These are phyloP conservation scores for Silybum marianum DNA, from an alignment of 129 eudicot species.

Conservation along the genomic window DNA sequence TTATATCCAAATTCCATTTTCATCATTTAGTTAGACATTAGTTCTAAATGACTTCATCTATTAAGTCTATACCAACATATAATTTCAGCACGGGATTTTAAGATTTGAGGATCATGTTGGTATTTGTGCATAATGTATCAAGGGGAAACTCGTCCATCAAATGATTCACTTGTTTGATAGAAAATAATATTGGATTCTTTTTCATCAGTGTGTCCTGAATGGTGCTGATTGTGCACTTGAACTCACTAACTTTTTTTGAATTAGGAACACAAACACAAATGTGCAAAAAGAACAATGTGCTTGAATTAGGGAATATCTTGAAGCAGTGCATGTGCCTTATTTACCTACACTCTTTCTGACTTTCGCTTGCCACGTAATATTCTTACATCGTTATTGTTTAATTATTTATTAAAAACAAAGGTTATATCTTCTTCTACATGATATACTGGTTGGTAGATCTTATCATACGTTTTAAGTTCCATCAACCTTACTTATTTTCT, in stretches of 20 bases:
- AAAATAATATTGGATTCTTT: not conserved
- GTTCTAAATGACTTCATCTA: not conserved
- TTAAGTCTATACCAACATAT: not conserved
- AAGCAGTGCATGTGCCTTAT: not conserved
- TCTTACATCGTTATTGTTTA: not conserved
- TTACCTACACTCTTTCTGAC: not conserved
- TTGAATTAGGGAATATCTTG: not conserved
- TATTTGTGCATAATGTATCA: not conserved
- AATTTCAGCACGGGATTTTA: not conserved
- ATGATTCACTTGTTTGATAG: not conserved
- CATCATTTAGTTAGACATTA: not conserved
- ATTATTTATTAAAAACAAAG: not conserved
- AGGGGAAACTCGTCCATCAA: not conserved
- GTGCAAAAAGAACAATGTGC: not conserved
- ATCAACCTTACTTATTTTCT: not conserved
- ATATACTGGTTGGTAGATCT: not conserved
- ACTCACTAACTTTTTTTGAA: not conserved
- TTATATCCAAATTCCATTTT: not conserved
- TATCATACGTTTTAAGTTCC: not conserved
- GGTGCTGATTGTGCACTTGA: not conserved
- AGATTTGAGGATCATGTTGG: slow-evolving; percentile 1
- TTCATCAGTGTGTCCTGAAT: not conserved
- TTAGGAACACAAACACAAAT: not conserved
- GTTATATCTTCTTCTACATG: not conserved
- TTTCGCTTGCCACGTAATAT: not conserved